Percentiles rank a stretch among this genome's conserved stretches.
Conservation (phyloP, 805 yeast genomes). For the Candida methanosorbosa region DNA sequence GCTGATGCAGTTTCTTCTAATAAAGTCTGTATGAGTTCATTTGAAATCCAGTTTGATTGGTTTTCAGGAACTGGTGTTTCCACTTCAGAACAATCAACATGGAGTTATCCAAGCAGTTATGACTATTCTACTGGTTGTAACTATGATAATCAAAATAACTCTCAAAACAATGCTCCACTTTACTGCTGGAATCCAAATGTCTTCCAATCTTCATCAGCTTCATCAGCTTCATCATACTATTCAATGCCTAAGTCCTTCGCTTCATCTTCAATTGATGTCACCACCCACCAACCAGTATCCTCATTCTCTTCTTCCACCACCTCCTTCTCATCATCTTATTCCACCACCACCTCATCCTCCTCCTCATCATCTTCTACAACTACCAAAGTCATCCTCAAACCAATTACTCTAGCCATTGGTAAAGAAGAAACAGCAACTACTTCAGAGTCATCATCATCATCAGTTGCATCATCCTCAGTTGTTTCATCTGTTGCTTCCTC, state of each 20-base stretch:
- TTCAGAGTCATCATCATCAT: constrained; percentile 1
- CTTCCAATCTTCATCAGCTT: constrained; percentile 2
- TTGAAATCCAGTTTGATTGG: constrained; percentile 21
- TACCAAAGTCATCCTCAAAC: neutral
- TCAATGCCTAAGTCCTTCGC: too few relatives aligned
- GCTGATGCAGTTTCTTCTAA: constrained; percentile 7
- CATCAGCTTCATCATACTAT: constrained; percentile 8
- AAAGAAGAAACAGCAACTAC: neutral
- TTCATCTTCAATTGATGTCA: too few relatives aligned
- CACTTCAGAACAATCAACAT: constrained; percentile 1
- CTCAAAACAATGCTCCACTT: constrained; percentile 11
- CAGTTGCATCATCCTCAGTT: neutral
- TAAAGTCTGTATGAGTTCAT: constrained; percentile 11
- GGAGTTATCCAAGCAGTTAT: constrained; percentile 1
- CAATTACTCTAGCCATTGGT: too few relatives aligned
- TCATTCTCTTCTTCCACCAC: too few relatives aligned
- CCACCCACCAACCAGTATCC: too few relatives aligned
- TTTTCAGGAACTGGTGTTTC: constrained; percentile 9
- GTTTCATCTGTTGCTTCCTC: too few relatives aligned
- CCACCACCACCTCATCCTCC: neutral
- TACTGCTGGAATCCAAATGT: constrained; percentile 15
- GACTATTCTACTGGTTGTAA: constrained; percentile 13
- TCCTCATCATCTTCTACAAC: constrained; percentile 2
- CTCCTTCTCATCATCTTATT: neutral
- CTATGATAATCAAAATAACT: constrained; percentile 11